Evolutionary conservation across 441 rosid species (phyloP), one percentile per base, ranked within the genome.

Genomic region (Kokia cookei): DNA sequence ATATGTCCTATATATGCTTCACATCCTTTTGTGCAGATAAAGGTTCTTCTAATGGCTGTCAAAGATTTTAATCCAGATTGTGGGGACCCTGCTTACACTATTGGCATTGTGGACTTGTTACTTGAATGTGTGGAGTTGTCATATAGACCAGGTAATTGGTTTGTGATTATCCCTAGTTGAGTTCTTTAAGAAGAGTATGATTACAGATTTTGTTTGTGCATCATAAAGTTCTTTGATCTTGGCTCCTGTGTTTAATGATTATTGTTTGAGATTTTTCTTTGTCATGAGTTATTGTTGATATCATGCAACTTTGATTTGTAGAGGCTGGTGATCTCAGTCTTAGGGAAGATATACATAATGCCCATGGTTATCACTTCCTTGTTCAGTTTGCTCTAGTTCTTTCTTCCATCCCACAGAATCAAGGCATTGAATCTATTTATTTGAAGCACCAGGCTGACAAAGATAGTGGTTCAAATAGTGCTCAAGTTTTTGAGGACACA

Each of bases 291-390:
- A 48, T 72, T 71, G 67, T 85, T 91, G 80, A 88, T 76, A 66
- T 66, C 63, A 54, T 78, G 76, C 72, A 77, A 74, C 75, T 82
- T 83, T 85, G 85, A 83, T 72, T 81, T 88, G 89, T 83, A 97
- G 99, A 95, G 86, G 94, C 99, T 77, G 94, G 93, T 74, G 96
- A 96, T 78, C 82, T 91, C 79, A 86, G 87, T 90, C 98, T 97
- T 43, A 89, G 98, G 87, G 99, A 97, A 82, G 99, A 95, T 83
- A 93, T 97, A 81, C 99, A 89, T 78, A 97, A 97, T 81, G 99
- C 99, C 81, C 99, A 97, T 69, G 99, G 99, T 73, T 95, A 97
- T 88, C 99, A 94, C 81, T 97, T 97, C 86, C 98, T 97, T 85
- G 99, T 93, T 79, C 99, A 89, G 82, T 95, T 97, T 89, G 98